Percentiles rank a stretch among this genome's conserved stretches.
These are phyloP conservation scores for Pinus albicaulis DNA, from an alignment of 75 land plant genomes.

Conservation along the genomic window DNA sequence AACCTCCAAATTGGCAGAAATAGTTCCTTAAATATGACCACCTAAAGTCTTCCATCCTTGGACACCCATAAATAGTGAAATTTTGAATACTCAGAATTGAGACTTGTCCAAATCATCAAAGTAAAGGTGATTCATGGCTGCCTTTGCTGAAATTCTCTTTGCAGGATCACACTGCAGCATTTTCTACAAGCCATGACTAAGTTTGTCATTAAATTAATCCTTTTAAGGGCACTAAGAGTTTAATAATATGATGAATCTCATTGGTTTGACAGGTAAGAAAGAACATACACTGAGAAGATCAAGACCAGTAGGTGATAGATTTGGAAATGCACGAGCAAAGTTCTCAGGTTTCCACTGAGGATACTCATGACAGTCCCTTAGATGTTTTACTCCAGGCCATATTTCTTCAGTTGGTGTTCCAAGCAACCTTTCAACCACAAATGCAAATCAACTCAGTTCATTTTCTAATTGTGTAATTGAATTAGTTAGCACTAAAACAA, in stretches of 20 bases:
- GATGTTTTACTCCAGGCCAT: constrained; percentile 89
- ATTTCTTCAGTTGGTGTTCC: constrained; percentile 89
- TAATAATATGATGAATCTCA: not conserved
- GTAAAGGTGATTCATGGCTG: constrained; percentile 71
- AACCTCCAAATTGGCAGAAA: not conserved
- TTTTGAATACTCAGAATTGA: constrained; percentile 46
- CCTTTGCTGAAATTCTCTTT: constrained; percentile 71
- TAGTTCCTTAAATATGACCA: not conserved
- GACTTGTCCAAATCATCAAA: constrained; percentile 73
- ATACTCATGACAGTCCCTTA: constrained; percentile 96
- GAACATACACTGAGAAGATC: constrained; percentile 59
- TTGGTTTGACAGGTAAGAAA: not conserved
- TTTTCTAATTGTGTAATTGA: not conserved
- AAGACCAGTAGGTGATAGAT: constrained; percentile 54
- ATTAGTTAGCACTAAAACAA: not conserved
- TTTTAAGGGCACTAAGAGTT: not conserved
- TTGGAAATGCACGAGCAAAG: constrained; percentile 70
- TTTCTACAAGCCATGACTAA: constrained; percentile 28
- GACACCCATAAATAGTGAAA: not conserved
- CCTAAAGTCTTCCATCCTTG: not conserved
- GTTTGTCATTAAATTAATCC: not conserved
- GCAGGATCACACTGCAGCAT: constrained; percentile 75
- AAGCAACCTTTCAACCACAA: constrained; percentile 49
- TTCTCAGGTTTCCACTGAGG: constrained; percentile 87
- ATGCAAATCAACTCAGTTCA: not conserved